Percentiles rank a stretch among this genome's conserved stretches.
Evolutionary conservation across 2,329 filamentous ascomycete genomes (phyloP).

Genomic region (Fusarium bactridioides): DNA sequence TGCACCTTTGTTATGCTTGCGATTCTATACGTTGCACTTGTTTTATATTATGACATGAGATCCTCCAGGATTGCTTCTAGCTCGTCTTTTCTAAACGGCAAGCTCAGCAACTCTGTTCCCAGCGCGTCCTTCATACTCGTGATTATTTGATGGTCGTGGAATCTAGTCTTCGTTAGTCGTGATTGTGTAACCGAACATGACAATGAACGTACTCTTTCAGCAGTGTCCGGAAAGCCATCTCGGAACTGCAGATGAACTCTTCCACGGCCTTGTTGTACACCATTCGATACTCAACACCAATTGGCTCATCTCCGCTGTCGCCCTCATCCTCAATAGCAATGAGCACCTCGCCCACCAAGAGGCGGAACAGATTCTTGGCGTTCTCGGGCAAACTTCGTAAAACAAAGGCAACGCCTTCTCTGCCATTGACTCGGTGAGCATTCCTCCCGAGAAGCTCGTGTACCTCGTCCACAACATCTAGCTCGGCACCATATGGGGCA

Average conservation of each 20-base stretch:
- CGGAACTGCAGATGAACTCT: slow-evolving; percentile 95
- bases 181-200: not conserved
- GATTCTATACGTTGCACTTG: slow-evolving; percentile 2
- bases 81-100: slow-evolving; percentile 88
- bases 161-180: slow-evolving; percentile 59
- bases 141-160: slow-evolving; percentile 98
- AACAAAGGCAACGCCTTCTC: slow-evolving; percentile 91
- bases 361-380: slow-evolving; percentile 83
- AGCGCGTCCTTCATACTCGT: slow-evolving; percentile 85
- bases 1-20: slow-evolving; percentile 8
- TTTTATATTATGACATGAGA: slow-evolving; percentile 44
- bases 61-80: slow-evolving; percentile 90
- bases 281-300: slow-evolving; percentile 87
- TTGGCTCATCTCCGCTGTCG: slow-evolving; percentile 58
- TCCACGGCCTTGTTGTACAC: slow-evolving; percentile 96
- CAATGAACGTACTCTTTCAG: slow-evolving; percentile 78
- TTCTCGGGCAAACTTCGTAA: slow-evolving; percentile 91
- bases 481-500: slow-evolving; percentile 72
- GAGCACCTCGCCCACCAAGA: slow-evolving; percentile 86
- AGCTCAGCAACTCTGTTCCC: slow-evolving; percentile 84
- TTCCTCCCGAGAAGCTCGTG: slow-evolving; percentile 86
- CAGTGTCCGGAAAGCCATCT: slow-evolving; percentile 93
- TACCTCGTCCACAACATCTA: slow-evolving; percentile 89
- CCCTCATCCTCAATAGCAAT: slow-evolving; percentile 71
- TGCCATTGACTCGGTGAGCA: slow-evolving; percentile 80